Conservation (phyloP, 495 filamentous ascomycete species). For the Xylaria nigripes region DNA sequence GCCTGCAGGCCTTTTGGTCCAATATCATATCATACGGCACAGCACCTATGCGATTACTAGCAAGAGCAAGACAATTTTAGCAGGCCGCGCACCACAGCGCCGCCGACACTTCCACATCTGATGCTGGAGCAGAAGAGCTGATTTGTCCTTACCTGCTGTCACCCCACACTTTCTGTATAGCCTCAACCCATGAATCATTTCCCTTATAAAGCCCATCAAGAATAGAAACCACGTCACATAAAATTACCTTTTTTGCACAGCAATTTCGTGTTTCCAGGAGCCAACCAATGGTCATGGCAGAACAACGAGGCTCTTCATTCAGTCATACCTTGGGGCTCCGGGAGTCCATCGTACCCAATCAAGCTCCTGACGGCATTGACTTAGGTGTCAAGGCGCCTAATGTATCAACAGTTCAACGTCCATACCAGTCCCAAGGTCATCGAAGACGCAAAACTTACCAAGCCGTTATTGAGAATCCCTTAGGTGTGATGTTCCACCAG, state of each 20-base stretch:
- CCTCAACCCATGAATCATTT: neutral
- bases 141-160: neutral
- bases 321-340: neutral
- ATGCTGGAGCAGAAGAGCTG: too few relatives aligned
- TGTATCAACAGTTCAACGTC: neutral
- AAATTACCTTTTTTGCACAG: neutral
- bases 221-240: neutral
- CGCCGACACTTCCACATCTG: neutral
- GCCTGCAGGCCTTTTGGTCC: too few relatives aligned
- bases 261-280: neutral
- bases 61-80: neutral
- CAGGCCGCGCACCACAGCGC: neutral
- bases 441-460: slow-evolving; percentile 14
- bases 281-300: slow-evolving; percentile 2
- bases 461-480: slow-evolving; percentile 20
- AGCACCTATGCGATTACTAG: neutral
- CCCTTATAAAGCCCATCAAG: neutral
- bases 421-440: slow-evolving; percentile 4
- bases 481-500: slow-evolving; percentile 12
- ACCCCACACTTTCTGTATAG: neutral
- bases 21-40: neutral
- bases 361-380: neutral
- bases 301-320: slow-evolving; percentile 3
- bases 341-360: neutral
- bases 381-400: neutral